Evolutionary conservation across 2,329 filamentous ascomycete genomes (phyloP).

Genomic region (Teratosphaeria pseudoeucalypti): DNA sequence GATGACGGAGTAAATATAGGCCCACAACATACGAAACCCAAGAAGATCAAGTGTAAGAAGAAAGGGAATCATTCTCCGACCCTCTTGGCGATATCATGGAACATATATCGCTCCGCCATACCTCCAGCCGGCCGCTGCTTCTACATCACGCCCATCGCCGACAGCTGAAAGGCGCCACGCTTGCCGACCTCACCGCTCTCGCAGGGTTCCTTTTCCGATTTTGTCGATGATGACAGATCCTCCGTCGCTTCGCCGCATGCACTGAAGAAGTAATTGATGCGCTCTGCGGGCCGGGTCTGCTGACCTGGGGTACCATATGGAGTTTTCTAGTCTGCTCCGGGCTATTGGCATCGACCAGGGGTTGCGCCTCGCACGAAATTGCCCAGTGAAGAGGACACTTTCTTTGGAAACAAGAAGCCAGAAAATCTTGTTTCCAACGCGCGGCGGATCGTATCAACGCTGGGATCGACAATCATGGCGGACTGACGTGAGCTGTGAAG

Average conservation of each 20-base stretch:
- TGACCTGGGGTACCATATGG: not conserved
- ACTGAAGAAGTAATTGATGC: not conserved
- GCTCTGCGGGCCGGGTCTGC: not conserved
- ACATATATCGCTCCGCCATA: not conserved
- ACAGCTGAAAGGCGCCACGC: not conserved
- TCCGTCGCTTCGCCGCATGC: not conserved
- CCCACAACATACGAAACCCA: not conserved
- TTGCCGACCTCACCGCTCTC: not conserved
- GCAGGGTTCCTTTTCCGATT: not conserved
- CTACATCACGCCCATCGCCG: not conserved
- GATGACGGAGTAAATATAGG: not conserved
- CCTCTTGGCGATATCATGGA: not conserved
- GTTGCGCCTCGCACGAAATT: not conserved
- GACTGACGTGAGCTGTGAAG: not conserved
- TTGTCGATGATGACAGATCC: not conserved
- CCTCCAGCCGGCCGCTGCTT: not conserved
- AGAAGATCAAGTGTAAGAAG: not conserved
- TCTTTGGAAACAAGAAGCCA: not conserved
- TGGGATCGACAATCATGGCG: not conserved
- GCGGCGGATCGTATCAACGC: not conserved
- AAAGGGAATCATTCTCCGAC: not conserved
- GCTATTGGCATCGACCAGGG: not conserved
- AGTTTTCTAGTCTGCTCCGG: not conserved
- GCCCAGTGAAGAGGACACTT: not conserved
- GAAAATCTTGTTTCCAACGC: not conserved